Conservation (phyloP, 192 early-diverging fungal species). For the Podila epicladia region DNA sequence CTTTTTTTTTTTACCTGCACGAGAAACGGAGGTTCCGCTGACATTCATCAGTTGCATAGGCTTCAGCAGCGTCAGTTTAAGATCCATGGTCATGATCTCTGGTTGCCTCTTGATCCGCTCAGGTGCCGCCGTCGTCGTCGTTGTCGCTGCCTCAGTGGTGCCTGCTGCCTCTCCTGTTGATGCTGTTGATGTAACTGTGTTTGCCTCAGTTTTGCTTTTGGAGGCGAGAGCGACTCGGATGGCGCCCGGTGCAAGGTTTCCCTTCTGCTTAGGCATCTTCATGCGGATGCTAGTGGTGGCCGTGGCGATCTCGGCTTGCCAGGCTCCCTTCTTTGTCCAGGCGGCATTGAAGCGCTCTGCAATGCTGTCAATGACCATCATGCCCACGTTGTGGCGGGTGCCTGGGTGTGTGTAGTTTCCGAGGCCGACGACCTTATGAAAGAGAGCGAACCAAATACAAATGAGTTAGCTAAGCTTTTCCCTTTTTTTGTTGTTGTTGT, state of each 20-base stretch:
- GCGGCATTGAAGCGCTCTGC: conserved; percentile 53
- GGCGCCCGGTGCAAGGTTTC: conserved; percentile 2
- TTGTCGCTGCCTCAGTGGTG: not conserved
- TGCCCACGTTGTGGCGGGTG: conserved; percentile 80
- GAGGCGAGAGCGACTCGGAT: not conserved
- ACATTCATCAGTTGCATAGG: conserved; percentile 75
- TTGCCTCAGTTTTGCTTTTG: not conserved
- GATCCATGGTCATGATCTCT: conserved; percentile 25
- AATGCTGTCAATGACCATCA: conserved; percentile 70
- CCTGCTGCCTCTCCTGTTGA: not conserved
- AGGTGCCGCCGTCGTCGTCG: not conserved
- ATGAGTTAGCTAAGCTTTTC: not conserved
- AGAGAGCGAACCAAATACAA: not conserved
- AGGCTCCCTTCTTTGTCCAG: conserved; percentile 51
- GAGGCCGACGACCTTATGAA: conserved; percentile 68
- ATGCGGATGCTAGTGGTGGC: conserved; percentile 15
- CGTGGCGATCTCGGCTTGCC: conserved; percentile 42
- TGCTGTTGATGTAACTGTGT: not conserved
- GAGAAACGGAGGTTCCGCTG: conserved; percentile 66
- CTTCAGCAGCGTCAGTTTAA: conserved; percentile 68
- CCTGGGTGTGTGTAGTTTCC: conserved; percentile 73
- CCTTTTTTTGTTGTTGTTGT: not conserved
- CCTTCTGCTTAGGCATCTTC: conserved; percentile 14
- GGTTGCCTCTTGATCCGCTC: not conserved
- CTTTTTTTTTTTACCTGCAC: conserved; percentile 62